Conservation (phyloP, 306 rosid species). For the Acacia acuminata region DNA sequence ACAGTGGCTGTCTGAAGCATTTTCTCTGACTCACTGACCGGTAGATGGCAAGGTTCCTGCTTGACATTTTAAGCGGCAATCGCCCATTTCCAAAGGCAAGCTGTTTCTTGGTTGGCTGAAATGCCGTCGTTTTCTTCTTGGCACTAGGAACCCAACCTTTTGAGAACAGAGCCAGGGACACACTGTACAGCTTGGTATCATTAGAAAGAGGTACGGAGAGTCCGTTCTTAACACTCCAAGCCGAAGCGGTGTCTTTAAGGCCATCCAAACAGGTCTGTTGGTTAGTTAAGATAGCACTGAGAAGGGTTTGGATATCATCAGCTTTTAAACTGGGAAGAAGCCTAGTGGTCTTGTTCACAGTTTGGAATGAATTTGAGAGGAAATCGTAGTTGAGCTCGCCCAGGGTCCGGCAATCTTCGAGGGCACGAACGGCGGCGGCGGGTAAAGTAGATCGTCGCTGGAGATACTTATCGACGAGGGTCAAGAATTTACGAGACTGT, state of each 20-base stretch:
- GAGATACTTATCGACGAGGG: constrained; percentile 49
- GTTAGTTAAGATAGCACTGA: constrained; percentile 80
- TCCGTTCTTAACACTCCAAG: constrained; percentile 66
- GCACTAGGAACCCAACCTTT: constrained; percentile 74
- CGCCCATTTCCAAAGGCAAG: constrained; percentile 59
- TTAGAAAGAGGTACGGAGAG: constrained; percentile 59
- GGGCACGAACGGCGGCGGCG: constrained; percentile 54
- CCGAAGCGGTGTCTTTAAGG: constrained; percentile 60
- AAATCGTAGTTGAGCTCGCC: constrained; percentile 70
- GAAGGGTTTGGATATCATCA: constrained; percentile 58
- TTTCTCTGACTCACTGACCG: constrained; percentile 66
- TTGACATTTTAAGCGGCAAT: constrained; percentile 74
- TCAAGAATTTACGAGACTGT: constrained; percentile 57
- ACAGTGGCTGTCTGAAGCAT: constrained; percentile 33
- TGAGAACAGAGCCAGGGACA: constrained; percentile 71
- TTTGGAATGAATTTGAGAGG: constrained; percentile 49
- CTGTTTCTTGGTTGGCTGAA: constrained; percentile 40
- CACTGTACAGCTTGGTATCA: constrained; percentile 78
- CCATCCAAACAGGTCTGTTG: constrained; percentile 87
- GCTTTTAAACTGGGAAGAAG: constrained; percentile 55
- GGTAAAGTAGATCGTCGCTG: constrained; percentile 39
- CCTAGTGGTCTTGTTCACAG: constrained; percentile 44
- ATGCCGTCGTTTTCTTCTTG: constrained; percentile 27
- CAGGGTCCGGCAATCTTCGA: constrained; percentile 64
- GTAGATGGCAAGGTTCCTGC: constrained; percentile 49